Conservation (phyloP, 2,329 filamentous ascomycete genomes). For the Ascochyta fabae region DNA sequence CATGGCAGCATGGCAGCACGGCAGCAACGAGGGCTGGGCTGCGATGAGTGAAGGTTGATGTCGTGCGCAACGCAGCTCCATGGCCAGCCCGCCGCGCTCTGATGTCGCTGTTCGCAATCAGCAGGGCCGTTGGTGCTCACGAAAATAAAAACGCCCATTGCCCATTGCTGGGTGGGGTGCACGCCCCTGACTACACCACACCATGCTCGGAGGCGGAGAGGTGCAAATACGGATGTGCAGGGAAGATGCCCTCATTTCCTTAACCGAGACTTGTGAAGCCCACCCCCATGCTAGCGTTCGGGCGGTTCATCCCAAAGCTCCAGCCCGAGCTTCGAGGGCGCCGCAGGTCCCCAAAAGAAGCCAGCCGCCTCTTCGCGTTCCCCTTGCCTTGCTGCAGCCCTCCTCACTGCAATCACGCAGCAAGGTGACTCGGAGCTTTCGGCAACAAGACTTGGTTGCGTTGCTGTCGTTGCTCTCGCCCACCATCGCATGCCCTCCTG, state of each 20-base stretch:
- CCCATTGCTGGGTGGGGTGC: slow-evolving; percentile 20
- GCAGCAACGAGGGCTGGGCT: background rate
- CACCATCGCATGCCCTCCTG: slow-evolving; percentile 24
- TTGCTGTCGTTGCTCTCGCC: slow-evolving; percentile 33
- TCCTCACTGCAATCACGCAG: slow-evolving; percentile 47
- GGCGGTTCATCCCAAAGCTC: slow-evolving; percentile 40
- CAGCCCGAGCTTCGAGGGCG: slow-evolving; percentile 39
- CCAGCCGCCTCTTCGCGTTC: slow-evolving; percentile 34
- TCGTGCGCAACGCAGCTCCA: background rate
- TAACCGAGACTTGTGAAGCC: slow-evolving; percentile 44
- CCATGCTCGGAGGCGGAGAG: slow-evolving; percentile 34
- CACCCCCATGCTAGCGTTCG: slow-evolving; percentile 43
- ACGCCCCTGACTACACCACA: slow-evolving; percentile 35
- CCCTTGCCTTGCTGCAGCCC: slow-evolving; percentile 47
- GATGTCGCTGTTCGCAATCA: background rate
- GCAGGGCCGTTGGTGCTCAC: slow-evolving; percentile 1
- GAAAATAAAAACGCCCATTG: slow-evolving; percentile 10
- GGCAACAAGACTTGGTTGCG: slow-evolving; percentile 29
- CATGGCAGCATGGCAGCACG: background rate
- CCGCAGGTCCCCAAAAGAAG: slow-evolving; percentile 46
- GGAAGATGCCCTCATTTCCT: slow-evolving; percentile 42
- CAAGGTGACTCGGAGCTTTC: slow-evolving; percentile 46
- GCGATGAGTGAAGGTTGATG: background rate
- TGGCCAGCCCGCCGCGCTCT: background rate
- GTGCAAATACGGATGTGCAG: slow-evolving; percentile 37